Conservation (phyloP, 1,284 basidiomycete genomes). For the Cutaneotrichosporon sp. region DNA sequence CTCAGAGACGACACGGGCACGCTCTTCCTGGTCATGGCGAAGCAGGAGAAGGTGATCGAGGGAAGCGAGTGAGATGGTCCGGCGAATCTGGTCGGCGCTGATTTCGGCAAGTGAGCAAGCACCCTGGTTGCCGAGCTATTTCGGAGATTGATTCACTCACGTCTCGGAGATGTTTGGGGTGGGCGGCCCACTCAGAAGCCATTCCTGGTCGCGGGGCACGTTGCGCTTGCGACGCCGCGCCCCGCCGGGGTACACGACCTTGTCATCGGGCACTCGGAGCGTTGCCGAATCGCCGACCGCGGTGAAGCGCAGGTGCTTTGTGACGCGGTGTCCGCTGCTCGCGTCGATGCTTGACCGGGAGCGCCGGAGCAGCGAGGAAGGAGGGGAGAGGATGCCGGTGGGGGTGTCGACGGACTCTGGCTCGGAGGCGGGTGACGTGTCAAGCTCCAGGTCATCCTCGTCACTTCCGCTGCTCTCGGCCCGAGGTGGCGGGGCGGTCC, state of each 20-base stretch:
- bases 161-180: constrained; percentile 53
- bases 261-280: not conserved
- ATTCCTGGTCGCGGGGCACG: constrained; percentile 37
- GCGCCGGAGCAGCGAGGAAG: constrained; percentile 10
- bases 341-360: constrained; percentile 8
- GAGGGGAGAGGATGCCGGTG: constrained; percentile 4
- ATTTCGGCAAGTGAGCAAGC: constrained; percentile 3
- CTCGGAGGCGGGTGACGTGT: constrained; percentile 2
- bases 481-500: constrained; percentile 8
- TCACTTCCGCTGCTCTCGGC: not conserved
- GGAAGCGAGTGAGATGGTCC: constrained; percentile 53
- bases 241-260: constrained; percentile 16
- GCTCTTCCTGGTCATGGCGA: constrained; percentile 34
- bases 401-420: constrained; percentile 7
- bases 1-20: constrained; percentile 40
- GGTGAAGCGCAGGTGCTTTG: constrained; percentile 25
- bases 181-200: constrained; percentile 25
- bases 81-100: constrained; percentile 52
- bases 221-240: constrained; percentile 18
- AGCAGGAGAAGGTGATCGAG: constrained; percentile 47
- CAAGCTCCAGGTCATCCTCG: not conserved
- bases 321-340: not conserved
- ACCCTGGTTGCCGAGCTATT: not conserved
- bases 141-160: constrained; percentile 31
- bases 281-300: not conserved